Percentiles rank a stretch among this genome's conserved stretches.
Conservation (phyloP, 495 filamentous ascomycete species). For the Neurospora cerealis region DNA sequence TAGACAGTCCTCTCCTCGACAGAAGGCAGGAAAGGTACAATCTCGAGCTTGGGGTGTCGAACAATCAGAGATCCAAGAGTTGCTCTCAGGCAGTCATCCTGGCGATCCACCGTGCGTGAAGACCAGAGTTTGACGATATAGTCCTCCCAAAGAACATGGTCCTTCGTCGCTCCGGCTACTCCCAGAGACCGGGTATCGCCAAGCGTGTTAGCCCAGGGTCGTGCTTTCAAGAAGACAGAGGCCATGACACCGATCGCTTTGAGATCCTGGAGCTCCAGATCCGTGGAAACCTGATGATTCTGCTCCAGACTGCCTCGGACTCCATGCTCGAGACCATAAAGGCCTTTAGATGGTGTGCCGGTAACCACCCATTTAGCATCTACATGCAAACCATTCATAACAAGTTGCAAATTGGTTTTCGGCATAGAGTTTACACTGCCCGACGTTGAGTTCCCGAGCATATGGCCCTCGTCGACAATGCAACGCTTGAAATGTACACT, state of each 20-base stretch:
- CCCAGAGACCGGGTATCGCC: constrained; percentile 27
- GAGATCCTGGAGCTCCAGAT: constrained; percentile 60
- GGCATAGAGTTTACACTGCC: constrained; percentile 11
- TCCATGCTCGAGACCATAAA: constrained; percentile 52
- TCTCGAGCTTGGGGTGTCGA: constrained; percentile 62
- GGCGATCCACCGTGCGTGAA: constrained; percentile 39
- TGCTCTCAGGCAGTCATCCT: constrained; percentile 52
- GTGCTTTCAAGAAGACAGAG: constrained; percentile 58
- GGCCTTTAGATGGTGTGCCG: constrained; percentile 75
- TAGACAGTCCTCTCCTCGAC: constrained; percentile 62
- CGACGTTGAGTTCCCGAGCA: constrained; percentile 49
- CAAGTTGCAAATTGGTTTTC: constrained; percentile 54
- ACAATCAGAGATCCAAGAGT: constrained; percentile 72
- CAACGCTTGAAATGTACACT: constrained; percentile 73
- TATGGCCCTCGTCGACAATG: constrained; percentile 89
- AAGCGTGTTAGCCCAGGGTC: constrained; percentile 55
- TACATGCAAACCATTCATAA: constrained; percentile 57
- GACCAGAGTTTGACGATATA: constrained; percentile 62
- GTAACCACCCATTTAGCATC: constrained; percentile 83
- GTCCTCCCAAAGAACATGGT: constrained; percentile 44
- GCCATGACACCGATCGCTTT: constrained; percentile 64
- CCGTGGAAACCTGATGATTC: constrained; percentile 14
- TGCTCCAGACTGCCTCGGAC: neutral
- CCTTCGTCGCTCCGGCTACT: neutral
- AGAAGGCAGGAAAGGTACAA: constrained; percentile 54